Conservation (phyloP, 2,329 filamentous ascomycete species). For the Bisporella sp. region DNA sequence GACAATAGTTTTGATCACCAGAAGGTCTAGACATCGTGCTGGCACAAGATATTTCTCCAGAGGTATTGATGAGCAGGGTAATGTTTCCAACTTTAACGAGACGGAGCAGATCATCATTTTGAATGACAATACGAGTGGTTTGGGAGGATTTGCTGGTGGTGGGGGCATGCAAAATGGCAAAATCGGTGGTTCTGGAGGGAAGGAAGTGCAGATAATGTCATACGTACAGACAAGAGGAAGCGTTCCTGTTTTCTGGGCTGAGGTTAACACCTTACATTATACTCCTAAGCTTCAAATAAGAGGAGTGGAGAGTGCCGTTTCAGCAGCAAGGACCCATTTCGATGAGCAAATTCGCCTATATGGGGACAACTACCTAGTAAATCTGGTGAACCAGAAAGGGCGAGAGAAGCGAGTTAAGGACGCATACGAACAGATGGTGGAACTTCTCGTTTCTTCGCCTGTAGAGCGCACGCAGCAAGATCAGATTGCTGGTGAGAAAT, state of each 20-base stretch:
- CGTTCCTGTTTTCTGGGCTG: slow-evolving; percentile 92
- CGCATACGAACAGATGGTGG: slow-evolving; percentile 87
- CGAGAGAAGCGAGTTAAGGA: slow-evolving; percentile 84
- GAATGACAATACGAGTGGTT: slow-evolving; percentile 69
- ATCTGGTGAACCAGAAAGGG: slow-evolving; percentile 93
- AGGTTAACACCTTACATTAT: slow-evolving; percentile 90
- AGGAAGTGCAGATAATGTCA: slow-evolving; percentile 82
- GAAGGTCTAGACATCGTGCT: slow-evolving; percentile 79
- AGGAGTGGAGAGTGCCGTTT: slow-evolving; percentile 70
- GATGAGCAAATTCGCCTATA: slow-evolving; percentile 89
- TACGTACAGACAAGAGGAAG: slow-evolving; percentile 97
- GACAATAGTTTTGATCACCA: slow-evolving; percentile 81
- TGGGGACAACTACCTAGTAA: slow-evolving; percentile 95
- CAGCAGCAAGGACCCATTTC: slow-evolving; percentile 81
- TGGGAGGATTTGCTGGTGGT: slow-evolving; percentile 75
- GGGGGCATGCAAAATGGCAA: slow-evolving; percentile 70
- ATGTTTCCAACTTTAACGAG: slow-evolving; percentile 99
- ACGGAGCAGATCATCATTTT: slow-evolving; percentile 89
- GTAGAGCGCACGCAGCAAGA: slow-evolving; percentile 61
- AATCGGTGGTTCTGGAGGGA: slow-evolving; percentile 48
- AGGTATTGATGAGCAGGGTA: slow-evolving; percentile 84
- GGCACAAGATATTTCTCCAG: slow-evolving; percentile 94
- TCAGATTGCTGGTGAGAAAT: slow-evolving; percentile 66
- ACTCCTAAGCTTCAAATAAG: slow-evolving; percentile 85
- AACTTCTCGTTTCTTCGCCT: slow-evolving; percentile 64